Evolutionary conservation across 768 basidiomycete genomes (phyloP).

Genomic region (Rhizopogon roseolus): DNA sequence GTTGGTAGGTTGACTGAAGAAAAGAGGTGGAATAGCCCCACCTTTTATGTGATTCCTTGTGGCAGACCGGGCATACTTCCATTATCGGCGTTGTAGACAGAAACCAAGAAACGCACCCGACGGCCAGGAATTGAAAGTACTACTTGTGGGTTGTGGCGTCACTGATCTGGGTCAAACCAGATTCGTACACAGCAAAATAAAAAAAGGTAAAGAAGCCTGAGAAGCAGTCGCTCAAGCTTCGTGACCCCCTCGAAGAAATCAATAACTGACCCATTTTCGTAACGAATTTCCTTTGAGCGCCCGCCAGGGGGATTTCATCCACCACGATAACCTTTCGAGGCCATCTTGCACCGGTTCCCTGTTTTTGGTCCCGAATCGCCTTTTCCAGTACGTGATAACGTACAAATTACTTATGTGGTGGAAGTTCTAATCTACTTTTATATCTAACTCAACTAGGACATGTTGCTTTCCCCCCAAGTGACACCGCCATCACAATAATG

Average conservation of each 20-base stretch:
- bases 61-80: slow-evolving; percentile 27
- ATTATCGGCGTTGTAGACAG: slow-evolving; percentile 31
- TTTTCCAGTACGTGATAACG: slow-evolving; percentile 19
- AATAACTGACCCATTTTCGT: slow-evolving; percentile 8
- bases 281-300: slow-evolving; percentile 16
- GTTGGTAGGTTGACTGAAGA: background rate
- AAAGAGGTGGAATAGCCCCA: background rate
- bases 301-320: slow-evolving; percentile 12
- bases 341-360: slow-evolving; percentile 19
- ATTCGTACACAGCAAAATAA: slow-evolving; percentile 3
- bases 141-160: slow-evolving; percentile 31
- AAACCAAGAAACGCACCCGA: slow-evolving; percentile 24
- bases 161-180: slow-evolving; percentile 26
- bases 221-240: too few species aligned
- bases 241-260: slow-evolving; percentile 1
- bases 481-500: slow-evolving; percentile 15
- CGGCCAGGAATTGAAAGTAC: slow-evolving; percentile 14
- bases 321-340: slow-evolving; percentile 31
- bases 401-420: slow-evolving; percentile 10
- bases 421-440: slow-evolving; percentile 11
- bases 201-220: slow-evolving; percentile 8
- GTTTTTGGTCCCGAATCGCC: slow-evolving; percentile 14
- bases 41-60: slow-evolving; percentile 24
- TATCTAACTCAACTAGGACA: slow-evolving; percentile 26
- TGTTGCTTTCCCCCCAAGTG: slow-evolving; percentile 28